Percentiles rank a stretch among this genome's conserved stretches.
phyloP scores from a whole-genome alignment of 1,284 basidiomycete species.

The Ceratobasidium sp. region DNA sequence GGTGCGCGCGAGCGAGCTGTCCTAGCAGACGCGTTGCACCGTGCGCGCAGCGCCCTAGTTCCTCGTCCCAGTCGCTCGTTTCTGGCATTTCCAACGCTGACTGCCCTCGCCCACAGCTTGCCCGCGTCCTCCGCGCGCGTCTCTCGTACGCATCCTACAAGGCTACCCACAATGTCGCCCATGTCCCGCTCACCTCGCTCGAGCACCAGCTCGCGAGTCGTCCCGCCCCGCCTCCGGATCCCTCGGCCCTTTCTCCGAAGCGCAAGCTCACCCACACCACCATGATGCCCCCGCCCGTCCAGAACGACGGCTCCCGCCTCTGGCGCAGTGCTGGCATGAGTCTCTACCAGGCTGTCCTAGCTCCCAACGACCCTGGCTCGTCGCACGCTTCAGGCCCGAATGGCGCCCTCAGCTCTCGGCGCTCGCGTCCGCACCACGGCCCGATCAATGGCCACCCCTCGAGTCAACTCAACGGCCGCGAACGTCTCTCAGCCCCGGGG shows the following conservation, averaged over 20 bases:
- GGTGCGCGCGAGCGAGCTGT: not conserved
- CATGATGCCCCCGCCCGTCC: constrained; percentile 56
- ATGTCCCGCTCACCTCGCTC: constrained; percentile 74
- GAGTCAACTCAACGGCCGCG: constrained; percentile 41
- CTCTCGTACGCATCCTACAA: constrained; percentile 85
- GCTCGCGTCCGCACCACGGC: constrained; percentile 55
- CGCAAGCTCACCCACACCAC: constrained; percentile 59
- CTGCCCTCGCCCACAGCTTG: constrained; percentile 65
- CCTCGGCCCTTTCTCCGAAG: constrained; percentile 53
- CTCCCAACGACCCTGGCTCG: constrained; percentile 37
- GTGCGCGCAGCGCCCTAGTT: constrained; percentile 35
- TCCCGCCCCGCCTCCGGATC: constrained; percentile 64
- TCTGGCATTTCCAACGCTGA: constrained; percentile 24
- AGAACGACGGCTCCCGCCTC: constrained; percentile 46
- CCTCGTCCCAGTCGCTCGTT: constrained; percentile 17
- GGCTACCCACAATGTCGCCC: constrained; percentile 76
- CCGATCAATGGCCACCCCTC: constrained; percentile 17
- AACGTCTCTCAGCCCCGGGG: constrained; percentile 43
- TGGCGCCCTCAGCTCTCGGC: constrained; percentile 54
- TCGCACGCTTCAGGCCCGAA: constrained; percentile 49
- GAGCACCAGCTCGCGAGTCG: constrained; percentile 66
- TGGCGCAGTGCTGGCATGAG: constrained; percentile 41
- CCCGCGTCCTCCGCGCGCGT: constrained; percentile 79
- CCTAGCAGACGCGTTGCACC: constrained; percentile 44
- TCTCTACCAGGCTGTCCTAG: constrained; percentile 42